Base-by-base conservation (phyloP, 2,329 filamentous ascomycete genomes). In the Fusarium foetens region DNA sequence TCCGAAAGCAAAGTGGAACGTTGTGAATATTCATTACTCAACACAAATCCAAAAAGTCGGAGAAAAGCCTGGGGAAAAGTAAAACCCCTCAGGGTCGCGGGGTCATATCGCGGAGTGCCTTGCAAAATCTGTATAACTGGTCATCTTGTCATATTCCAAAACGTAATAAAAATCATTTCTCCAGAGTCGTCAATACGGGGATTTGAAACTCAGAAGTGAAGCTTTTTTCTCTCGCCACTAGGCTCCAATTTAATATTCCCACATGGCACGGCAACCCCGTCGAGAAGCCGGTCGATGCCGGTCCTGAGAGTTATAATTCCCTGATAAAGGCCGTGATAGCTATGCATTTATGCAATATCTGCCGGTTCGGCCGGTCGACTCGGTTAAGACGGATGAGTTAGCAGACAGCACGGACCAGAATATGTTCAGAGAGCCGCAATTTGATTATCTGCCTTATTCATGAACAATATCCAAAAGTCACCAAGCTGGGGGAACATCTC, bases 381-480 rank as follows among this genome's bases (percentile, higher is more conserved):
- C 74, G 74, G 74, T 68, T 76, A 76, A 70, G 68, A 64, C 74
- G 74, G 74, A 72, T 76, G 53, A 36, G 38, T 43, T 41, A 43
- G 33, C 14, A 53, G 62, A 4, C 49, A 35, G 63, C 66, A 75
- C 69, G 66, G 71, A 52, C 71, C 71, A 72, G 48, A n/a, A 51
- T 42, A 51, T 21, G 63, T 54, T 19, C 63, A 68, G 53, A 51
- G 63, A 68, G 65, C 57, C 65, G 63, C 65, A 68, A 45, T 13
- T 36, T 54, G 55, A 68, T n/a, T 68, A 57, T 64, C 60, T 48
- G 59, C 53, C 41, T 65, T 55, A 35, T 29, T 63, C 39, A 51
- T 69, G 55, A 70, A 53, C 63, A 65, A 71, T 72, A 60, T 48
- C 43, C 27, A 59, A 45, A 38, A 66, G 69, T 72, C 60, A 69